Percentiles rank a stretch among this genome's conserved stretches.
Evolutionary conservation across 495 filamentous ascomycete species (phyloP).

Genomic region (Neurospora sp.): DNA sequence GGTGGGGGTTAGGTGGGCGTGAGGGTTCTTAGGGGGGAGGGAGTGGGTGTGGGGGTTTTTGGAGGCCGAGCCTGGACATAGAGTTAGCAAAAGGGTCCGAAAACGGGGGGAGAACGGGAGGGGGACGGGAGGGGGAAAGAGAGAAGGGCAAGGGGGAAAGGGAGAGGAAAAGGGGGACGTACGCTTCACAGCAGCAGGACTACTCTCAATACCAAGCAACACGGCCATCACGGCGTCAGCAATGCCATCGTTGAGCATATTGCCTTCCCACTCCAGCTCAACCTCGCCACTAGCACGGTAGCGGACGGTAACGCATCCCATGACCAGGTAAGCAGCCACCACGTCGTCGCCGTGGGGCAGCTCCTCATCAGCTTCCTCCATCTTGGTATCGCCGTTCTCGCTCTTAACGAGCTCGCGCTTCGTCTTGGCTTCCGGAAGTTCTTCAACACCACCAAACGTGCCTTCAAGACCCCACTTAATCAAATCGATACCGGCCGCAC

Average conservation of each 20-base stretch:
- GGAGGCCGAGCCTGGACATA: conserved; percentile 40
- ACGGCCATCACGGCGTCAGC: conserved; percentile 92
- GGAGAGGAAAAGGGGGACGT: conserved; percentile 21
- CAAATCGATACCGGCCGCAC: conserved; percentile 78
- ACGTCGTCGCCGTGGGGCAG: conserved; percentile 28
- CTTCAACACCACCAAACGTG: conserved; percentile 80
- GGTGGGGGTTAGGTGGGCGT: conserved; percentile 55
- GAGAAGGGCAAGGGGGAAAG: no score
- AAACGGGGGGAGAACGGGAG: no score
- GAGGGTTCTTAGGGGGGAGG: conserved; percentile 50
- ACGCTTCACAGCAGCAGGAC: conserved; percentile 91
- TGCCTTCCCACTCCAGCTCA: conserved; percentile 93
- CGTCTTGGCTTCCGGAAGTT: conserved; percentile 40
- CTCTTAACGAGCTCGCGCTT: conserved; percentile 34
- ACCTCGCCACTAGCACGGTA: conserved; percentile 64
- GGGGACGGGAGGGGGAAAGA: no score
- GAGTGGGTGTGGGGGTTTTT: conserved; percentile 50
- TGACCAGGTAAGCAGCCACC: conserved; percentile 61
- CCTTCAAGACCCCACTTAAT: conserved; percentile 91
- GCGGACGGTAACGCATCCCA: conserved; percentile 78
- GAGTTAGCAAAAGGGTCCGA: no score
- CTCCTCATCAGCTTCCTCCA: conserved; percentile 49
- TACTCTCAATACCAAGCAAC: conserved; percentile 79
- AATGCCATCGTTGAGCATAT: conserved; percentile 93
- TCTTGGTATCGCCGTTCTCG: conserved; percentile 42